Base-by-base conservation (phyloP, 2,329 filamentous ascomycete genomes). In the Plenodomus tracheiphilus region DNA sequence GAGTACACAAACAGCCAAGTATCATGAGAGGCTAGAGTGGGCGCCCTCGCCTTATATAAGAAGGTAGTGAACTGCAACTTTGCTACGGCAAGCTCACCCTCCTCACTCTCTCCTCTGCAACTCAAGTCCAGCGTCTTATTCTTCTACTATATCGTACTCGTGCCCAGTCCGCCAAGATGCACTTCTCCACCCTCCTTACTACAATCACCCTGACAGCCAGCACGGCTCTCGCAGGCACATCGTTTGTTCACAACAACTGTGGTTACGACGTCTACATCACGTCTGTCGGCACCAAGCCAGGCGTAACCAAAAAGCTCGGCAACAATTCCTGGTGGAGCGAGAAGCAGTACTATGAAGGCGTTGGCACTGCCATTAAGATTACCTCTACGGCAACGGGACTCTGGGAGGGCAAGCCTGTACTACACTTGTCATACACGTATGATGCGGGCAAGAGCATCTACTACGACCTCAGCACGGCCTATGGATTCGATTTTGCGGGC, bases 231-330 rank as follows among this genome's bases (percentile, higher is more conserved):
- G 53, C 58, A 21, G 54, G 51, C 30, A 42, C 45, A 8, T 43
- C 60, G 40, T 41, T 44, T 15, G 45, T 69, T 35, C 53, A 54
- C 46, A 69, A 69, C 57, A 55, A 65, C 37, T 68, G 66, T 46
- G 20, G 46, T 47, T 55, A 51, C 44, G 35, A 58, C 39, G 47
- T 67, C 37, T 69, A 49, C 40, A 44, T 64, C 13, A 59, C 60
- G 13, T 54, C 54, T 5, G 59, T 67, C n/a, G 43, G 42, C 42
- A 5, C 21, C 39, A 49, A 34, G 3, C 25, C 30, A 34, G 35
- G 43, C 32, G 25, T 43, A 35, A 53, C 44, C n/a, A 41, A 32
- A 28, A 38, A 43, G 5, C 32, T 66, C 4, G 10, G 35, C 9
- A 32, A 58, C 0, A 39, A 39, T 22, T 34, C 15, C 28, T 40